These are phyloP conservation scores for Chlorophyllum brunneum DNA, from an alignment of 768 basidiomycete species.

Conservation along the genomic window DNA sequence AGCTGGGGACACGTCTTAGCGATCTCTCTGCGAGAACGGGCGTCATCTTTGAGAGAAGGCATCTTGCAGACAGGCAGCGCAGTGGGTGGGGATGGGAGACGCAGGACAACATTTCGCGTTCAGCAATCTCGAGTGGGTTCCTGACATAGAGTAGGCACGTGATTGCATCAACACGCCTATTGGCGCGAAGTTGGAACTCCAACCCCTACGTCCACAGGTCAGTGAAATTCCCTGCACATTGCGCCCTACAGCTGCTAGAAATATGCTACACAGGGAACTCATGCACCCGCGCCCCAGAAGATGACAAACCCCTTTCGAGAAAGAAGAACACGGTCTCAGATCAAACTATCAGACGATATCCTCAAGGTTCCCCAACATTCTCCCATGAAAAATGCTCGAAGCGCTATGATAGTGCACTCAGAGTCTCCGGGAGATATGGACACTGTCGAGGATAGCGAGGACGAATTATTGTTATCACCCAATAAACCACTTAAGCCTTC, in stretches of 20 bases:
- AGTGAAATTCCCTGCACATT: not conserved
- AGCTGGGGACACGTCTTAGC: not conserved
- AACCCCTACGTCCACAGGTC: not conserved
- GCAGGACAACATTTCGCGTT: slow-evolving; percentile 1
- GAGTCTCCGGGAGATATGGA: slow-evolving; percentile 13
- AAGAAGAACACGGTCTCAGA: slow-evolving; percentile 45
- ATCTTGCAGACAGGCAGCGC: not conserved
- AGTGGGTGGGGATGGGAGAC: not conserved
- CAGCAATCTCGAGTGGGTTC: not conserved
- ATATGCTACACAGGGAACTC: not conserved
- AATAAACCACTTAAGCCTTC: slow-evolving; percentile 23
- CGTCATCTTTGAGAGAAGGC: not conserved
- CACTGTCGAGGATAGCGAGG: slow-evolving; percentile 33
- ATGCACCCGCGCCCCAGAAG: slow-evolving; percentile 1
- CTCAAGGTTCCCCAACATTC: slow-evolving; percentile 43
- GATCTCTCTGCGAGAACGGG: not conserved
- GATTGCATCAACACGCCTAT: too few relatives aligned
- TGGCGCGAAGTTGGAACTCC: too few relatives aligned
- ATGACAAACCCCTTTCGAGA: slow-evolving; percentile 1
- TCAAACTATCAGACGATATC: slow-evolving; percentile 42
- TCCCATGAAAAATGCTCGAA: slow-evolving; percentile 51
- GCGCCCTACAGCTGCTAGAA: not conserved
- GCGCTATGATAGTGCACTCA: slow-evolving; percentile 26
- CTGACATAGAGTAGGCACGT: slow-evolving; percentile 2
- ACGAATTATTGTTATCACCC: slow-evolving; percentile 46